Conservation (phyloP, 768 basidiomycete species). For the Suillus brevipes region DNA sequence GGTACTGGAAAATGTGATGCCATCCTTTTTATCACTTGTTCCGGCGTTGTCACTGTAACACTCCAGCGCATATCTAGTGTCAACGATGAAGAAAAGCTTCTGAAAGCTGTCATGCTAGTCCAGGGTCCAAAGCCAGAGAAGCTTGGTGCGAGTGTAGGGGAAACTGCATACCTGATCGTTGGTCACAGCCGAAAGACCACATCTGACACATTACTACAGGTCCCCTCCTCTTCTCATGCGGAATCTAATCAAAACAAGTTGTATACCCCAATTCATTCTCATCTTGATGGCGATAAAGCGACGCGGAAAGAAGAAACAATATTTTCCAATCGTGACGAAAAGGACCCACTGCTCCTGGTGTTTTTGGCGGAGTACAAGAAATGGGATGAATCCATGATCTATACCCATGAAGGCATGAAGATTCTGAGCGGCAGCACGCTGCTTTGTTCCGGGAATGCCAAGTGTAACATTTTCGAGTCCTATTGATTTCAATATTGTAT, state of each 20-base stretch:
- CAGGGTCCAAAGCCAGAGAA: background rate
- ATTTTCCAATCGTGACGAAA: background rate
- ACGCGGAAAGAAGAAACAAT: background rate
- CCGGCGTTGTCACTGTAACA: too few species aligned
- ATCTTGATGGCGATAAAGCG: background rate
- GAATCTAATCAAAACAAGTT: background rate
- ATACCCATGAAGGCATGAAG: constrained; percentile 30
- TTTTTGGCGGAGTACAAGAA: background rate
- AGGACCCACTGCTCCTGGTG: constrained; percentile 1
- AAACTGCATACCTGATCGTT: too few species aligned
- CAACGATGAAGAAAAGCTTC: background rate
- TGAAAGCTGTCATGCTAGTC: background rate
- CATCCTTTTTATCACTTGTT: background rate
- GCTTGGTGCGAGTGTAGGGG: background rate
- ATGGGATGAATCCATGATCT: background rate
- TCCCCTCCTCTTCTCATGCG: background rate
- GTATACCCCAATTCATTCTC: too few species aligned
- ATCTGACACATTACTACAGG: background rate
- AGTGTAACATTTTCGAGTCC: too few species aligned
- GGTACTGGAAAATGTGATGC: background rate
- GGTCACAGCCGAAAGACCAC: too few species aligned
- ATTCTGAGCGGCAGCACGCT: too few species aligned
- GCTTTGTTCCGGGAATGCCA: too few species aligned
- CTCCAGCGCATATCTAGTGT: background rate
- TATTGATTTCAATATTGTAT: too few species aligned